Base-by-base conservation (phyloP, 2,329 filamentous ascomycete genomes). In the Hypoxylon sp. region DNA sequence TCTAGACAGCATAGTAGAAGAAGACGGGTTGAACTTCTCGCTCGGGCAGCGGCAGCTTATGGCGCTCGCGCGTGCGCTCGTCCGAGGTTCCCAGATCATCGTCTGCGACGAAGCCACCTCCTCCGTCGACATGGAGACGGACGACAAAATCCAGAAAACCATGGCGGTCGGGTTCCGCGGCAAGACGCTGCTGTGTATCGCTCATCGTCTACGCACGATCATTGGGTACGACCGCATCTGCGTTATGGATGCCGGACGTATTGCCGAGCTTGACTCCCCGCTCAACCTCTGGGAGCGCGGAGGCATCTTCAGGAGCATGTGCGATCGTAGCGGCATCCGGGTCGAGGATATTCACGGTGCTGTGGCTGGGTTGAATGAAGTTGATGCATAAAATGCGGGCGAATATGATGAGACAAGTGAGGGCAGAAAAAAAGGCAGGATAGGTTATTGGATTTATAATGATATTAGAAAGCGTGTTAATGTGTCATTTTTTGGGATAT, bases 71-170 rank as follows among this genome's bases (percentile, higher is more conserved):
- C 86, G 94, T 1, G 94, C 94, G 0, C 82, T 99, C 2, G 93
- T 97, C 3, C 86, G 93, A 26, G 85, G 87, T 31, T 89, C 87
- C 0, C 90, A 89, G 63, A 97, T 97, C 72, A 97, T 97, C 63
- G 87, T 99, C 38, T 97, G 93, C 71, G 94, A 99, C 75, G 94
- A 99, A 72, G 94, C 94, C 1, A 99, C 94, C 0, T 91, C 87
- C 1, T 89, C 84, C 0, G 92, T 97, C 5, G 93, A 97, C 71
- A 94, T 97, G 78, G 93, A 97, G 68, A 97, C 93, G 2, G 94
- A 99, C 68, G 88, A 91, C 72, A 95, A 94, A 80, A 96, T 97
- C 68, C 93, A 97, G 72, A 77, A 78, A 46, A 96, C 92, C 3
- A 97, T 97, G 71, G 87, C 90, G 0, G 80, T 82, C 1, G 92